phyloP scores from a whole-genome alignment of 441 rosid genomes.

The Gossypium davidsonii region DNA sequence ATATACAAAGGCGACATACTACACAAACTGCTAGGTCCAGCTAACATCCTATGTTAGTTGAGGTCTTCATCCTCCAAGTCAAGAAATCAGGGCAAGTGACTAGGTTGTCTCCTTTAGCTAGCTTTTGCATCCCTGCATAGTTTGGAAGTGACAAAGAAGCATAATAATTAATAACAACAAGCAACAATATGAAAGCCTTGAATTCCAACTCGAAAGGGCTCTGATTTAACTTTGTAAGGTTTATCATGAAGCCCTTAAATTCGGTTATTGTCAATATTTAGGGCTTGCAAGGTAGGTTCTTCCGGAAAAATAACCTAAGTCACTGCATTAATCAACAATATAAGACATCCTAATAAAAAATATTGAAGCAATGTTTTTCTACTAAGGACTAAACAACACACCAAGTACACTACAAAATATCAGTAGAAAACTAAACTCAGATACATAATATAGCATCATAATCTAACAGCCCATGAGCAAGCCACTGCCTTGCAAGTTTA shows the following conservation, averaged over 20 bases:
- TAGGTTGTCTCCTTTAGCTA: not conserved
- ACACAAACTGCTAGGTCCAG: not conserved
- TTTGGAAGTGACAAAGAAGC: not conserved
- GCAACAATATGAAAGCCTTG: not conserved
- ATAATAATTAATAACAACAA: not conserved
- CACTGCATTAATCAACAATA: not conserved
- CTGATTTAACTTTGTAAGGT: not conserved
- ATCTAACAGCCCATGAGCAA: slow-evolving; percentile 5
- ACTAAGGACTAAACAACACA: slow-evolving; percentile 10
- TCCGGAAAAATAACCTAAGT: not conserved
- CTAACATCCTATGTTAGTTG: not conserved
- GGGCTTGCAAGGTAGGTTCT: no score
- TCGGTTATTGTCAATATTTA: not conserved
- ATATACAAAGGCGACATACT: not conserved
- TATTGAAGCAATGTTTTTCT: slow-evolving; percentile 2
- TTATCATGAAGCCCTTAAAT: not conserved
- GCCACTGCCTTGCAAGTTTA: slow-evolving; percentile 15
- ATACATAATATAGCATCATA: slow-evolving; percentile 14
- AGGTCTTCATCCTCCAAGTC: not conserved
- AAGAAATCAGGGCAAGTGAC: not conserved
- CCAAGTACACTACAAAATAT: slow-evolving; percentile 5
- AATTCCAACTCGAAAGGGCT: not conserved
- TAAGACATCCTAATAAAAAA: not conserved
- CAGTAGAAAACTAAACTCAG: not conserved
- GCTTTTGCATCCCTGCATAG: not conserved